These are phyloP conservation scores for Ambrosia hybrid DNA, from an alignment of 140 eudicot genomes.

Conservation along the genomic window DNA sequence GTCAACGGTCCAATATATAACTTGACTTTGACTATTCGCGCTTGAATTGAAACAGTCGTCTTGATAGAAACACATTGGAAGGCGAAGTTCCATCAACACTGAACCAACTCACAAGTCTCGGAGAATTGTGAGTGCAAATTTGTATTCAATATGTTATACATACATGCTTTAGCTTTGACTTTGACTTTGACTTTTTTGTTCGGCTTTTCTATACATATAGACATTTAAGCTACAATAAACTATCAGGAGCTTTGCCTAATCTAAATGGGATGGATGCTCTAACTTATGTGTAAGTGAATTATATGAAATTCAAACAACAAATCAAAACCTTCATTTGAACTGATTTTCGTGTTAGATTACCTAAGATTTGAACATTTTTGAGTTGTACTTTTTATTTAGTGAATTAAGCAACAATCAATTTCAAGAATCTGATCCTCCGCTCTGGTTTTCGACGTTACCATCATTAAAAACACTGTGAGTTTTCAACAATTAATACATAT, in stretches of 20 bases:
- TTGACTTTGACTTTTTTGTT: not conserved
- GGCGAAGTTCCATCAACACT: conserved; percentile 59
- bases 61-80: conserved; percentile 68
- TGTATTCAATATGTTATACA: not conserved
- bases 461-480: conserved; percentile 87
- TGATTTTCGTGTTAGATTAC: conserved; percentile 6
- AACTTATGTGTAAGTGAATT: conserved; percentile 68
- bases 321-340: not conserved
- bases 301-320: not conserved
- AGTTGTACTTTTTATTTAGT: conserved; percentile 37
- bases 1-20: too few relatives aligned
- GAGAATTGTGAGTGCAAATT: conserved; percentile 70
- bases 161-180: not conserved
- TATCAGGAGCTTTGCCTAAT: conserved; percentile 72
- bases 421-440: conserved; percentile 63
- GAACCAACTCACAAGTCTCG: conserved; percentile 66
- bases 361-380: not conserved
- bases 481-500: not conserved
- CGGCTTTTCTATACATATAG: conserved; percentile 38
- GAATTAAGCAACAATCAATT: conserved; percentile 94
- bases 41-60: conserved; percentile 62
- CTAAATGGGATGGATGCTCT: conserved; percentile 77
- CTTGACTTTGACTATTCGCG: not conserved
- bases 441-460: conserved; percentile 70
- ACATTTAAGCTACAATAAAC: conserved; percentile 66